A percentile compares a stretch with the other conserved stretches of the same genome.
These are phyloP conservation scores for Chlamydomonas sphaeroides DNA, from an alignment of 139 green algal genomes.

Conservation along the genomic window DNA sequence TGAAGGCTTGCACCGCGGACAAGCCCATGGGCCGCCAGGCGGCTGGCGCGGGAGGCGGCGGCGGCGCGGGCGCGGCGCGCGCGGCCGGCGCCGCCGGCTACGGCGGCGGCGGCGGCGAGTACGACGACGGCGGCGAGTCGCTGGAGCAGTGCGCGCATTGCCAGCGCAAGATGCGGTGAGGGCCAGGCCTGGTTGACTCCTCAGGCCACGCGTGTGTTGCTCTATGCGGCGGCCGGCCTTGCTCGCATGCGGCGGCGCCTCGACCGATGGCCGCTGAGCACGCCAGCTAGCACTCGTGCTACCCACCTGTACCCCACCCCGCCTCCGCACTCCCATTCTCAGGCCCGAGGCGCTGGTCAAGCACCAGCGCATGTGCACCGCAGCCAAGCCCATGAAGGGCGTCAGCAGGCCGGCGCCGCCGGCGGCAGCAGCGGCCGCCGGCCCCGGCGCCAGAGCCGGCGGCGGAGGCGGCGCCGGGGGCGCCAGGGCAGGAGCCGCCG, in stretches of 20 bases:
- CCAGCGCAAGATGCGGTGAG: constrained; percentile 47
- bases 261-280: too few species aligned
- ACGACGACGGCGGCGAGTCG: constrained; percentile 30
- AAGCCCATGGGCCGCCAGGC: neutral
- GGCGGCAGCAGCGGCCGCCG: neutral
- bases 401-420: neutral
- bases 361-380: constrained; percentile 50
- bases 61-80: neutral
- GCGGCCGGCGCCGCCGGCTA: neutral
- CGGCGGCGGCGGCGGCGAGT: constrained; percentile 18
- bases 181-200: too few species aligned
- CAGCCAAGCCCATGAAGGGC: constrained; percentile 55
- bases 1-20: constrained; percentile 52
- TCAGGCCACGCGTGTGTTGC: too few species aligned
- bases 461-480: neutral
- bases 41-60: neutral
- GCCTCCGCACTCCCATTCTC: neutral
- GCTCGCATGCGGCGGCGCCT: too few species aligned
- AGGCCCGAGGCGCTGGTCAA: constrained; percentile 51
- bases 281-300: too few species aligned
- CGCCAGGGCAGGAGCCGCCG: neutral
- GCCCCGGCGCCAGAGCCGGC: neutral
- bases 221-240: too few species aligned
- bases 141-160: constrained; percentile 48
- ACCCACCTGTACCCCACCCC: neutral